phyloP scores from a whole-genome alignment of 1,284 basidiomycete species.

The Ustilago crameri region DNA sequence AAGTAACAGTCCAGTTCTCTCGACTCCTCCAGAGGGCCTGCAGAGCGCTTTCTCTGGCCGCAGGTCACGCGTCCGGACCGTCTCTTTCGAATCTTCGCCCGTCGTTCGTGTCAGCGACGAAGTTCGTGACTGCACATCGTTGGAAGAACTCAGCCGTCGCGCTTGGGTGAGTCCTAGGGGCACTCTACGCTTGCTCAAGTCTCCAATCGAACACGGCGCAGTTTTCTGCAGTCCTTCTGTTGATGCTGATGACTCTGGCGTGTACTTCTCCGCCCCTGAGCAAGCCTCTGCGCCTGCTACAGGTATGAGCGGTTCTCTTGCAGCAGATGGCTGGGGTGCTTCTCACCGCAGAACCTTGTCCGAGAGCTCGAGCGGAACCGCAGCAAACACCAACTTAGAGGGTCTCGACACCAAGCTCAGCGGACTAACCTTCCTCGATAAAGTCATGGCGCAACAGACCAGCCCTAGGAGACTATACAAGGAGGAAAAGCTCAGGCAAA shows the following conservation, averaged over 20 bases:
- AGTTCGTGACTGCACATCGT: conserved; percentile 31
- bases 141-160: conserved; percentile 53
- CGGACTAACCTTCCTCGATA: conserved; percentile 61
- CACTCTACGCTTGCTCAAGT: conserved; percentile 49
- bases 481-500: conserved; percentile 57
- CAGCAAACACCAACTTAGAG: conserved; percentile 27
- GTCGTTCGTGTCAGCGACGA: conserved; percentile 39
- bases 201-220: conserved; percentile 38
- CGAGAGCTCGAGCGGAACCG: conserved; percentile 30
- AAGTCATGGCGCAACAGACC: conserved; percentile 61
- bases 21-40: conserved; percentile 33
- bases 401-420: conserved; percentile 55
- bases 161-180: conserved; percentile 57
- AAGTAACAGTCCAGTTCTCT: conserved; percentile 30
- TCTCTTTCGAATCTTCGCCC: conserved; percentile 48
- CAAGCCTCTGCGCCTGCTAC: not conserved
- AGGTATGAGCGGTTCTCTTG: conserved; percentile 26
- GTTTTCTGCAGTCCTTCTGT: conserved; percentile 34
- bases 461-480: conserved; percentile 60
- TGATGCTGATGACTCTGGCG: conserved; percentile 50
- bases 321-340: conserved; percentile 37
- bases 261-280: conserved; percentile 29
- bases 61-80: conserved; percentile 32
- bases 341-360: conserved; percentile 28
- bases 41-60: conserved; percentile 21